Evolutionary conservation across 2,329 filamentous ascomycete species (phyloP).

Genomic region (Sporothrix protearum): DNA sequence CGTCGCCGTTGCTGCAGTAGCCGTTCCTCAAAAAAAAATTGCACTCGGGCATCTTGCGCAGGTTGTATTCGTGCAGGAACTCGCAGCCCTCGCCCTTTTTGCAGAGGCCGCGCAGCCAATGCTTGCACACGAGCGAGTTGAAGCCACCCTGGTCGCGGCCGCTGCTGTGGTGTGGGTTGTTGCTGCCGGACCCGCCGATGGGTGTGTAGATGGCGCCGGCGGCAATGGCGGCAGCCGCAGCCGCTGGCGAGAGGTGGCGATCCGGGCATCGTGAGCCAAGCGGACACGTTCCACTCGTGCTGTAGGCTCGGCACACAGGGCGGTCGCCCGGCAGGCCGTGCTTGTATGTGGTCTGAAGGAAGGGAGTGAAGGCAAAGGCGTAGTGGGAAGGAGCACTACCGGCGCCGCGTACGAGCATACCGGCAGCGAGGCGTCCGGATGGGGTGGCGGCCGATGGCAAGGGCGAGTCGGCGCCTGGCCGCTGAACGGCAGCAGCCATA

Average conservation of each 20-base stretch:
- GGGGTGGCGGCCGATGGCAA: conserved; percentile 25
- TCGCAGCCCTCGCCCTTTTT: conserved; percentile 97
- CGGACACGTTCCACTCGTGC: conserved; percentile 71
- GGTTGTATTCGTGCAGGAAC: conserved; percentile 97
- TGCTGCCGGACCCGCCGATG: conserved; percentile 34
- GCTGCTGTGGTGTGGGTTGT: conserved; percentile 27
- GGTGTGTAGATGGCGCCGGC: conserved; percentile 20
- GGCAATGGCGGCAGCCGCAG: conserved; percentile 34
- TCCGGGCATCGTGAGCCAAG: conserved; percentile 81
- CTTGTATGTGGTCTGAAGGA: conserved; percentile 77
- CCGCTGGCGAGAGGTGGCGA: conserved; percentile 57
- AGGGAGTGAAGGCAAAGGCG: conserved; percentile 80
- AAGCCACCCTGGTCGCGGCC: conserved; percentile 46
- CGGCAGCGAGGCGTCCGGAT: conserved; percentile 38
- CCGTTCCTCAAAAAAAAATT: conserved; percentile 92
- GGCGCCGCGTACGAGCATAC: conserved; percentile 52
- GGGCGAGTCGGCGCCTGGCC: neutral
- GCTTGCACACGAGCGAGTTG: conserved; percentile 92
- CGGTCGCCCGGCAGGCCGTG: conserved; percentile 77
- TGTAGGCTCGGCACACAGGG: conserved; percentile 79
- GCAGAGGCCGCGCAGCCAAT: conserved; percentile 94
- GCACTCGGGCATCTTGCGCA: conserved; percentile 97
- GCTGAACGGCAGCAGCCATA: conserved; percentile 8
- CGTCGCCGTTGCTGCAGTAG: conserved; percentile 94
- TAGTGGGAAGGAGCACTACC: conserved; percentile 48